These are phyloP conservation scores for Hemisphaericaspora xylofermentans DNA, from an alignment of 1,139 yeast genomes.

Conservation along the genomic window DNA sequence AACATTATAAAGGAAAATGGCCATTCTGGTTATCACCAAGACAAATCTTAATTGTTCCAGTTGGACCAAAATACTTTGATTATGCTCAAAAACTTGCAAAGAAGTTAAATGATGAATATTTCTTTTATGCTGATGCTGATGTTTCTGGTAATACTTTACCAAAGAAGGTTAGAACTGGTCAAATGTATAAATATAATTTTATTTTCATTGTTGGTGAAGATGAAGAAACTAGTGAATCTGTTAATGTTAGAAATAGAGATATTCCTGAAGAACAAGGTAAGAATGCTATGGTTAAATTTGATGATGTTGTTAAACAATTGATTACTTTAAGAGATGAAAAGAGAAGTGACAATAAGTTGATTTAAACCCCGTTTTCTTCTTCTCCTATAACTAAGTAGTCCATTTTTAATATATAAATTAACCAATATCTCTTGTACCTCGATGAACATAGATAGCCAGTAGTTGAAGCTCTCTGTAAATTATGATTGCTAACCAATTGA, in stretches of 20 bases:
- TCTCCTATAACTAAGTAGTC: too few species aligned
- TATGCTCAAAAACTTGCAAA: constrained; percentile 82
- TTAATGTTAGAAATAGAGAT: constrained; percentile 92
- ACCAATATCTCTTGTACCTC: too few species aligned
- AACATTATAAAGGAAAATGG: constrained; percentile 98
- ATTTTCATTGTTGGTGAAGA: constrained; percentile 95
- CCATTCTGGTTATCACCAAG: constrained; percentile 99
- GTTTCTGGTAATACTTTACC: constrained; percentile 91
- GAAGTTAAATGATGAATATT: constrained; percentile 57
- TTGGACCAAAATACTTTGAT: constrained; percentile 86
- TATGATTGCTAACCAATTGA: too few species aligned
- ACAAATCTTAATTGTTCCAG: constrained; percentile 92
- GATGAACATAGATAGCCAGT: too few species aligned
- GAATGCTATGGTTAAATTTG: constrained; percentile 76
- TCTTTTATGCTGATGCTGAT: constrained; percentile 90
- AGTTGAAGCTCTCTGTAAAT: too few species aligned
- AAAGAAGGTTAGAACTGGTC: constrained; percentile 96
- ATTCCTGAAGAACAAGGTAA: constrained; percentile 80
- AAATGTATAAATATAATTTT: constrained; percentile 87
- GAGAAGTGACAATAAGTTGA: constrained; percentile 65
- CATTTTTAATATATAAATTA: too few species aligned
- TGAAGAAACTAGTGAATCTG: constrained; percentile 74
- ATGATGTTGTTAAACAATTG: constrained; percentile 68
- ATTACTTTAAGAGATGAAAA: constrained; percentile 59
- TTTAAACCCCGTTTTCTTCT: too few species aligned